A percentile compares a stretch with the other conserved stretches of the same genome.
Evolutionary conservation across 495 filamentous ascomycete species (phyloP).

Genomic region (Penicillium macrosclerotiorum): DNA sequence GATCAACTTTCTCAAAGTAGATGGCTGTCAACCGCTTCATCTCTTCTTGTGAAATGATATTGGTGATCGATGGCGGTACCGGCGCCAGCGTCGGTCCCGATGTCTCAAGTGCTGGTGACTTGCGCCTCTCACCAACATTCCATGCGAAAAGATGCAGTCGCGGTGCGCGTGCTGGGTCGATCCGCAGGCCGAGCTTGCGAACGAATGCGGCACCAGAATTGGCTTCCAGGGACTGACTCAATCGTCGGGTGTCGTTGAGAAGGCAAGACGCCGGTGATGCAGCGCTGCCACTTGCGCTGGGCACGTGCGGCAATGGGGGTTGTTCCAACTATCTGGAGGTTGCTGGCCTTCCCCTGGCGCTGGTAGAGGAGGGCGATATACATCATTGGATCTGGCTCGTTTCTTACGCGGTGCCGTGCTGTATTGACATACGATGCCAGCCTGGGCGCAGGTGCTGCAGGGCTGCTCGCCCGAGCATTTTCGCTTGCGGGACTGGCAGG

Average conservation of each 20-base stretch:
- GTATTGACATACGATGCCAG: slow-evolving; percentile 49
- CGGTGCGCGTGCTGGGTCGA: slow-evolving; percentile 50
- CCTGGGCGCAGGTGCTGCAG: slow-evolving; percentile 49
- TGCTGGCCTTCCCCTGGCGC: slow-evolving; percentile 15
- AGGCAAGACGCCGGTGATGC: slow-evolving; percentile 9
- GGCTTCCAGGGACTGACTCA: slow-evolving; percentile 38
- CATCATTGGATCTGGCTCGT: slow-evolving; percentile 17
- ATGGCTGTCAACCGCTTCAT: slow-evolving; percentile 37
- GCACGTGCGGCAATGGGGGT: neutral
- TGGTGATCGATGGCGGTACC: slow-evolving; percentile 25
- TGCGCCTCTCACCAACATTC: slow-evolving; percentile 48
- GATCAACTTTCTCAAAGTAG: slow-evolving; percentile 52
- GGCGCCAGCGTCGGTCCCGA: slow-evolving; percentile 3
- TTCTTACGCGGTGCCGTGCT: slow-evolving; percentile 35
- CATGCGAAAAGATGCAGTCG: slow-evolving; percentile 56
- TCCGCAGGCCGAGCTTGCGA: slow-evolving; percentile 47
- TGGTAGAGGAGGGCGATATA: slow-evolving; percentile 8
- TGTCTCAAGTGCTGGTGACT: slow-evolving; percentile 12
- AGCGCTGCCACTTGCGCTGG: slow-evolving; percentile 4
- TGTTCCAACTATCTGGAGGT: slow-evolving; percentile 13
- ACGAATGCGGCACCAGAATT: slow-evolving; percentile 59
- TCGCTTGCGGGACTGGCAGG: slow-evolving; percentile 52
- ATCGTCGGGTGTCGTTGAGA: neutral
- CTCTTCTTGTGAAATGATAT: slow-evolving; percentile 41
- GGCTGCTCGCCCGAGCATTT: slow-evolving; percentile 54